Conservation (phyloP, 148 eudicot species). For the Suaeda aralocaspica region DNA sequence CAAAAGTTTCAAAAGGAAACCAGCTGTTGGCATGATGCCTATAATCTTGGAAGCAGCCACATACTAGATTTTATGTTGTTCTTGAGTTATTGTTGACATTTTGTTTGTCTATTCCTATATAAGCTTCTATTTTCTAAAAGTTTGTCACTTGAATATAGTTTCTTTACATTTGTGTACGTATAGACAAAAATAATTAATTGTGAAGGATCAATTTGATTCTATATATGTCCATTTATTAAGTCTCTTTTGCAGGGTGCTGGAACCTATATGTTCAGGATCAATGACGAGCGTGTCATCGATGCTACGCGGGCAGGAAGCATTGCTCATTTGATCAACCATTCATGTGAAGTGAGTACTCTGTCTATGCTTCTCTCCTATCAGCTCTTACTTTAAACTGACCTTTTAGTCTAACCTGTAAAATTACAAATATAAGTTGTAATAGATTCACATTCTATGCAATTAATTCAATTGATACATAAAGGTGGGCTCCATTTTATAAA, state of each 20-base stretch:
- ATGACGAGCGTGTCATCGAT: constrained; percentile 93
- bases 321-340: constrained; percentile 96
- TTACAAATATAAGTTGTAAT: too few species aligned
- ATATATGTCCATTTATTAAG: neutral
- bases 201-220: constrained; percentile 1
- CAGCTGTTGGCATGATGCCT: neutral
- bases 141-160: neutral
- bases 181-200: too few species aligned
- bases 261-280: constrained; percentile 94
- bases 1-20: neutral
- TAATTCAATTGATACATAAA: too few species aligned
- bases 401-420: too few species aligned
- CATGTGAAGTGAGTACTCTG: constrained; percentile 69
- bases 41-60: constrained; percentile 4
- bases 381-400: too few species aligned
- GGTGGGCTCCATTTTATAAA: too few species aligned
- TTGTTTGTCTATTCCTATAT: neutral
- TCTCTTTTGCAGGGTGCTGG: constrained; percentile 85
- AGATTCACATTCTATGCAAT: too few species aligned
- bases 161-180: neutral
- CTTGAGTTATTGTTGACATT: neutral
- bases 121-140: neutral
- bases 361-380: constrained; percentile 10
- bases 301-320: constrained; percentile 98
- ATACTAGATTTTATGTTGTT: neutral